phyloP scores from a whole-genome alignment of 2,329 filamentous ascomycete genomes.

The Achaetomium macrosporum region DNA sequence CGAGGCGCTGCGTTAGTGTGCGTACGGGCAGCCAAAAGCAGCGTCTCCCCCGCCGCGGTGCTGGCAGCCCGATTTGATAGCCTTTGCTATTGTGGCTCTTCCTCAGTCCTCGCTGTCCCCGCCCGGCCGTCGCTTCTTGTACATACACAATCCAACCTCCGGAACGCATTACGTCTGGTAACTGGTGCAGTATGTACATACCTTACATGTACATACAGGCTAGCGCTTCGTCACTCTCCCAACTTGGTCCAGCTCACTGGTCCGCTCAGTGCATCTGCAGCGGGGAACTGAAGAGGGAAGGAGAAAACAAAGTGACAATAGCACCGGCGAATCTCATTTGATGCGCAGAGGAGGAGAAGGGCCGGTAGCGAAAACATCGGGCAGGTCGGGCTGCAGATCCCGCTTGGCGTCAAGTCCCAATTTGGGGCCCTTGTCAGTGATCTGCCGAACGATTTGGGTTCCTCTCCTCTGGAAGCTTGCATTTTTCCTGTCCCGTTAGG shows the following conservation, averaged over 20 bases:
- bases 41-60: neutral
- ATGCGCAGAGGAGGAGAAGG: slow-evolving; percentile 7
- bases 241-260: neutral
- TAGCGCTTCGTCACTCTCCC: neutral
- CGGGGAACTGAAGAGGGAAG: slow-evolving; percentile 2
- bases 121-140: neutral
- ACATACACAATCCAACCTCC: too few relatives aligned
- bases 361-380: slow-evolving; percentile 11
- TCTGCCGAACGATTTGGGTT: slow-evolving; percentile 12
- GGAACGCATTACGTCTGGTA: too few relatives aligned
- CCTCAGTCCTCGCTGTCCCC: neutral
- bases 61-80: neutral
- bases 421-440: slow-evolving; percentile 10
- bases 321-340: slow-evolving; percentile 7
- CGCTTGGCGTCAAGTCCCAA: slow-evolving; percentile 11
- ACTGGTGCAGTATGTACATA: too few relatives aligned
- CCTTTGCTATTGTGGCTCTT: neutral
- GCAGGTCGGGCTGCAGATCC: slow-evolving; percentile 18
- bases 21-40: too few relatives aligned
- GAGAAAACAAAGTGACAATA: slow-evolving; percentile 2
- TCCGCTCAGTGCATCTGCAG: neutral
- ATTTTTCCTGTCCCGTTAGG: too few relatives aligned
- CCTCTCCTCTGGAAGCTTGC: neutral
- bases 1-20: neutral
- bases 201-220: too few relatives aligned